phyloP scores from a whole-genome alignment of 331 rosid species.

The Stylosanthes scabra region DNA sequence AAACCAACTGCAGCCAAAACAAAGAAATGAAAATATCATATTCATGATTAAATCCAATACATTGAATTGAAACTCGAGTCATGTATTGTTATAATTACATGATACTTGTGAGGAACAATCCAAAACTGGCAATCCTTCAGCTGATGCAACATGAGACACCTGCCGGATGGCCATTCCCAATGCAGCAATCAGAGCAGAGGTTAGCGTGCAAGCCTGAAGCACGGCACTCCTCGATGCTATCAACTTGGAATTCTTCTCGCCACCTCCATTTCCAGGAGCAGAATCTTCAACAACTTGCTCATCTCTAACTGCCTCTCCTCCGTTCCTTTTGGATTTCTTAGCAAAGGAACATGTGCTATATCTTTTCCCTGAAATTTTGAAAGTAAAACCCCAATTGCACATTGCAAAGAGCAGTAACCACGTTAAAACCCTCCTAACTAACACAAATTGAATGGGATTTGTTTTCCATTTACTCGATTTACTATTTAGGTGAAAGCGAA shows the following conservation, averaged over 20 bases:
- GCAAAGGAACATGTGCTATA: conserved; percentile 55
- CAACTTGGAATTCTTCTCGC: conserved; percentile 36
- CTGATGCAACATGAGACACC: conserved; percentile 79
- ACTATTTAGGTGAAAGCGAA: conserved; percentile 18
- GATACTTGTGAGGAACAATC: conserved; percentile 82
- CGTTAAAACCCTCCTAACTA: too few species aligned
- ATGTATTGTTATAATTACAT: conserved; percentile 52
- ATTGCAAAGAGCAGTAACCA: too few species aligned
- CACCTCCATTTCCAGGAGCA: conserved; percentile 39
- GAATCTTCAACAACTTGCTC: too few species aligned
- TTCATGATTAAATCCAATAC: conserved; percentile 32
- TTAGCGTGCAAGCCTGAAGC: conserved; percentile 79
- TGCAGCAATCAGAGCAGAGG: conserved; percentile 79
- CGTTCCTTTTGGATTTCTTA: conserved; percentile 60
- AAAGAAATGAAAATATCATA: neutral
- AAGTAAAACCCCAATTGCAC: too few species aligned
- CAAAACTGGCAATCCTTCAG: conserved; percentile 77
- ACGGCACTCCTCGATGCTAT: conserved; percentile 70
- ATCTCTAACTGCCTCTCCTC: conserved; percentile 45
- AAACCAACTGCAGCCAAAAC: conserved; percentile 68
- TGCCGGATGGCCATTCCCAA: neutral
- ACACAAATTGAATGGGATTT: too few species aligned
- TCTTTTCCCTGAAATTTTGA: conserved; percentile 44
- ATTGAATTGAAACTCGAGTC: neutral
- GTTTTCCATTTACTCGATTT: neutral